Conservation (phyloP, 768 basidiomycete species). For the Melanogaster broomeanus region DNA sequence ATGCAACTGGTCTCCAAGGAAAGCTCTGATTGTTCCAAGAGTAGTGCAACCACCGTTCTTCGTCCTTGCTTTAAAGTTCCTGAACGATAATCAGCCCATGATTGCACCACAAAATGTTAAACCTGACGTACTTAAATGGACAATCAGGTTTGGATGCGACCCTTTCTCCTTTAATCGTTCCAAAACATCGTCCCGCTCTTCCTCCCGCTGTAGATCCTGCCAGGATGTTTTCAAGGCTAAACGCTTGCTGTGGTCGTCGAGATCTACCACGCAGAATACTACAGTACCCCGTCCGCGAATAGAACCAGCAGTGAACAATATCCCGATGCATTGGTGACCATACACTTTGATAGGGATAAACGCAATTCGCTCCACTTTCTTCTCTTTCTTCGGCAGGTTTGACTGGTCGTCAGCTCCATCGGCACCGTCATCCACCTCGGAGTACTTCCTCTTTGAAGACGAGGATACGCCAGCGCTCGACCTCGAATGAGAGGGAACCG, state of each 20-base stretch:
- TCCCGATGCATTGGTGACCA: no score
- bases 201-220: slow-evolving; percentile 6
- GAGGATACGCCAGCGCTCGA: neutral
- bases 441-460: slow-evolving; percentile 3
- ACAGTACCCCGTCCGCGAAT: slow-evolving; percentile 11
- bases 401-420: neutral
- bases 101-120: neutral
- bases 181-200: neutral
- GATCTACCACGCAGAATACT: slow-evolving; percentile 4
- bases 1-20: neutral
- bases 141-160: neutral
- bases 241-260: neutral
- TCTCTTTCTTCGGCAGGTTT: neutral
- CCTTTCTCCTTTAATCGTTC: neutral
- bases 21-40: slow-evolving; percentile 6
- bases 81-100: neutral
- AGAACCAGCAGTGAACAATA: no score
- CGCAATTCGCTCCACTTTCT: neutral
- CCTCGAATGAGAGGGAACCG: no score
- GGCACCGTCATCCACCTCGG: neutral
- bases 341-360: no score
- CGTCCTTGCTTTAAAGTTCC: neutral
- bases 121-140: neutral
- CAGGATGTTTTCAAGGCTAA: slow-evolving; percentile 7
- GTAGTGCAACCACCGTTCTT: neutral